Conservation (phyloP, 768 basidiomycete genomes). For the Pholiota conissans region DNA sequence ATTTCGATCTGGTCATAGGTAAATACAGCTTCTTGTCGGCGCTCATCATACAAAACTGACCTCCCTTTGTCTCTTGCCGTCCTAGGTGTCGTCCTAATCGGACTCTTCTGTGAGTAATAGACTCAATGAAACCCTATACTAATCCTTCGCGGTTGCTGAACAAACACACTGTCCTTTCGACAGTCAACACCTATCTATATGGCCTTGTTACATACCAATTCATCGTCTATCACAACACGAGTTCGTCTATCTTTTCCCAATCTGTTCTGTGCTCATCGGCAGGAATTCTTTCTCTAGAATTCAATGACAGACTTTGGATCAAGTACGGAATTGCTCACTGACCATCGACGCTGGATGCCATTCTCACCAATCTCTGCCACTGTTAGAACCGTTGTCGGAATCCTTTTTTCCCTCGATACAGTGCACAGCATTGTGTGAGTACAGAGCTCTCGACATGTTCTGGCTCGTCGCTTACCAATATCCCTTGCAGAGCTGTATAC, state of each 20-base stretch:
- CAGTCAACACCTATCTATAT: slow-evolving; percentile 37
- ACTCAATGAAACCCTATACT: too few species aligned
- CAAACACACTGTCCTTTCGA: neutral
- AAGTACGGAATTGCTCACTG: slow-evolving; percentile 20
- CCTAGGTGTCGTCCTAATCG: slow-evolving; percentile 27
- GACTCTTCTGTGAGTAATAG: slow-evolving; percentile 24
- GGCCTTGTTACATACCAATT: slow-evolving; percentile 45
- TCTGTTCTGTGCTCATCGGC: slow-evolving; percentile 1
- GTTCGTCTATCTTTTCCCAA: slow-evolving; percentile 18
- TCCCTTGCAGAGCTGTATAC: slow-evolving; percentile 29
- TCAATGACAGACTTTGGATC: slow-evolving; percentile 38
- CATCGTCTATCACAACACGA: slow-evolving; percentile 34
- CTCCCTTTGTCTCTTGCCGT: neutral
- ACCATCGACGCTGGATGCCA: neutral
- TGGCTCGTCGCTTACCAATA: neutral
- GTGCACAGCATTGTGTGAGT: slow-evolving; percentile 37
- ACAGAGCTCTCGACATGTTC: slow-evolving; percentile 1
- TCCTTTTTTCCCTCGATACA: slow-evolving; percentile 34
- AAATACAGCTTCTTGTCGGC: neutral
- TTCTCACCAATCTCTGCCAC: neutral
- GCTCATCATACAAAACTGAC: neutral
- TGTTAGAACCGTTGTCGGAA: slow-evolving; percentile 29
- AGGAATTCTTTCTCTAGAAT: slow-evolving; percentile 25
- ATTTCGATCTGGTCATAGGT: slow-evolving; percentile 28
- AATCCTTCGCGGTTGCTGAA: neutral